phyloP scores from a whole-genome alignment of 306 rosid genomes.

The Echinosophora koreensis region DNA sequence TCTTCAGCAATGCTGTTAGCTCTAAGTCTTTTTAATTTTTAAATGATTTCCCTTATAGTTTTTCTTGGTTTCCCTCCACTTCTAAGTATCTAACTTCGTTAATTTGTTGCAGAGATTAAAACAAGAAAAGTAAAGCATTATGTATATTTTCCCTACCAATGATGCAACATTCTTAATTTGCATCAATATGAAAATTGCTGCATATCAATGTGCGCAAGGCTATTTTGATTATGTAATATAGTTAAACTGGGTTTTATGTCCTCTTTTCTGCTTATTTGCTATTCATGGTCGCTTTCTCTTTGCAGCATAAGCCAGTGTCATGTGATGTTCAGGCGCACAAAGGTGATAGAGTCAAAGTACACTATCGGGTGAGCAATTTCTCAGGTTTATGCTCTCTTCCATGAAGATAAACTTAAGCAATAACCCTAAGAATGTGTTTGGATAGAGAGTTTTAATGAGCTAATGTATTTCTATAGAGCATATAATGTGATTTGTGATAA shows the following conservation, averaged over 20 bases:
- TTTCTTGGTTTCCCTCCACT: too few species aligned
- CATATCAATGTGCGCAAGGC: neutral
- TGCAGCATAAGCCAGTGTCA: constrained; percentile 84
- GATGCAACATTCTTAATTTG: neutral
- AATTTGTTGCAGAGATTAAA: constrained; percentile 27
- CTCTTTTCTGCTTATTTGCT: constrained; percentile 29
- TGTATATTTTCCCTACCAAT: neutral
- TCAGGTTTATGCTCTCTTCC: constrained; percentile 33
- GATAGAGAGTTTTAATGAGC: neutral
- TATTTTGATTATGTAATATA: constrained; percentile 2
- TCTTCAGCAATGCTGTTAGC: too few species aligned
- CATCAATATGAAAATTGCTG: neutral
- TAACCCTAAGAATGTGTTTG: constrained; percentile 4
- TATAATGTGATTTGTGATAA: too few species aligned
- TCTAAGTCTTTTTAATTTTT: too few species aligned
- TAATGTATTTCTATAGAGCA: too few species aligned
- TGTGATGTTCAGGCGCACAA: constrained; percentile 91
- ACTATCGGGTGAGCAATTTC: constrained; percentile 77
- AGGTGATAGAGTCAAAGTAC: constrained; percentile 93
- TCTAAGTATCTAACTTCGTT: too few species aligned
- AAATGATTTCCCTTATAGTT: too few species aligned
- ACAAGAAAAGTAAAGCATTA: neutral
- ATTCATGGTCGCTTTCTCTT: constrained; percentile 21
- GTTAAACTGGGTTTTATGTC: constrained; percentile 34
- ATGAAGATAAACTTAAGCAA: constrained; percentile 17